Evolutionary conservation across 2,329 filamentous ascomycete species (phyloP).

Genomic region (Aureobasidium sp.): DNA sequence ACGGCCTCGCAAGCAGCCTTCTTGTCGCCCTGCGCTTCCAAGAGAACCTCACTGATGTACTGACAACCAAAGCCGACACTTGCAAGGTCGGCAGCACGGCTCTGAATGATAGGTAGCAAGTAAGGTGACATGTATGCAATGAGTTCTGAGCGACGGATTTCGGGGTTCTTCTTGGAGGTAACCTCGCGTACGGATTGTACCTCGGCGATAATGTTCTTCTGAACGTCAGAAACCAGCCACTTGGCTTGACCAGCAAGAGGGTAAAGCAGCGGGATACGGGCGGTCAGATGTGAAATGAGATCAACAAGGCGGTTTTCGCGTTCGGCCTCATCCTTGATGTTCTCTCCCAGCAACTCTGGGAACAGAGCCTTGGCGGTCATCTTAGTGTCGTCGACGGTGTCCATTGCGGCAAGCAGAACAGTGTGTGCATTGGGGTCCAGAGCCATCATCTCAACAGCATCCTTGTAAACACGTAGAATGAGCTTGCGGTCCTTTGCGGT

Average conservation of each 20-base stretch:
- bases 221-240: conserved; percentile 58
- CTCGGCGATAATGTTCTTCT: conserved; percentile 63
- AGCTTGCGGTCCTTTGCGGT: conserved; percentile 88
- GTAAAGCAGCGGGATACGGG: conserved; percentile 65
- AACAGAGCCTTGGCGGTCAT: conserved; percentile 80
- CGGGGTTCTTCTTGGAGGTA: conserved; percentile 89
- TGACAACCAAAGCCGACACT: conserved; percentile 78
- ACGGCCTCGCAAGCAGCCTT: conserved; percentile 63
- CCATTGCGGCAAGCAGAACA: conserved; percentile 77
- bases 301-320: conserved; percentile 52
- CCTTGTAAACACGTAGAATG: conserved; percentile 82
- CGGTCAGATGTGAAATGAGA: conserved; percentile 60
- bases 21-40: conserved; percentile 71
- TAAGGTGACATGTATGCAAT: conserved; percentile 65
- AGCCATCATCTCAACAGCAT: conserved; percentile 79
- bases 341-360: conserved; percentile 70
- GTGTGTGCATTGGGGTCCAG: conserved; percentile 71
- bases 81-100: conserved; percentile 61
- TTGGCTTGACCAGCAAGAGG: conserved; percentile 62
- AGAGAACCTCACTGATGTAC: conserved; percentile 73
- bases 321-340: conserved; percentile 40
- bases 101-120: conserved; percentile 65
- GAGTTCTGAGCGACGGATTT: conserved; percentile 67
- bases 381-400: conserved; percentile 91
- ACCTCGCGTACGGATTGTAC: conserved; percentile 70